Evolutionary conservation across 345 rosid species (phyloP).

Genomic region (Eucalyptus guilfoylei): DNA sequence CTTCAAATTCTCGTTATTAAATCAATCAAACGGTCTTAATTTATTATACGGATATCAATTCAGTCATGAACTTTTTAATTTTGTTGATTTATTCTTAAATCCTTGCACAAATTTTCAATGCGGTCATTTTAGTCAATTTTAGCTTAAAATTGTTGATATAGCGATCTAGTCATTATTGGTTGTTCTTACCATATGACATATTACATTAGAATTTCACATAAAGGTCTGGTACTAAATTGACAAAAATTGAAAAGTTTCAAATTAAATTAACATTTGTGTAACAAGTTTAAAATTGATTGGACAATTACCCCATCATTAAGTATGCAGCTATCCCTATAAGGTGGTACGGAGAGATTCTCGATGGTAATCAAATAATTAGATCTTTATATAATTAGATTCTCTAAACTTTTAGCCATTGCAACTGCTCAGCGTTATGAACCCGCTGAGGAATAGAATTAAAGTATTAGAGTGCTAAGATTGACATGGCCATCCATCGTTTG

Average conservation of each 20-base stretch:
- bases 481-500: not conserved
- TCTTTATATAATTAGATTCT: not conserved
- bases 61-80: fast-evolving
- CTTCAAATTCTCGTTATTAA: not conserved
- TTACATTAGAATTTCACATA: not conserved
- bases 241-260: not conserved
- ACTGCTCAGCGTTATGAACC: not conserved
- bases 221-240: fast-evolving
- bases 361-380: not conserved
- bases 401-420: not conserved
- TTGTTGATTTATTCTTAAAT: fast-evolving
- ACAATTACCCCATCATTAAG: no score
- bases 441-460: not conserved
- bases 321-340: not conserved
- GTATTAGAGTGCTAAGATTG: not conserved
- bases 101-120: fast-evolving
- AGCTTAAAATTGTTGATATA: fast-evolving
- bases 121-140: not conserved
- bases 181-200: fast-evolving
- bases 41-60: fast-evolving
- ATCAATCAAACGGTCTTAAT: fast-evolving
- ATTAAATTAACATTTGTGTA: not conserved
- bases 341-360: not conserved
- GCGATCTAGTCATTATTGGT: fast-evolving
- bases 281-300: not conserved